Evolutionary conservation across 2,329 filamentous ascomycete genomes (phyloP).

Genomic region (Apiospora rasikravindrae): DNA sequence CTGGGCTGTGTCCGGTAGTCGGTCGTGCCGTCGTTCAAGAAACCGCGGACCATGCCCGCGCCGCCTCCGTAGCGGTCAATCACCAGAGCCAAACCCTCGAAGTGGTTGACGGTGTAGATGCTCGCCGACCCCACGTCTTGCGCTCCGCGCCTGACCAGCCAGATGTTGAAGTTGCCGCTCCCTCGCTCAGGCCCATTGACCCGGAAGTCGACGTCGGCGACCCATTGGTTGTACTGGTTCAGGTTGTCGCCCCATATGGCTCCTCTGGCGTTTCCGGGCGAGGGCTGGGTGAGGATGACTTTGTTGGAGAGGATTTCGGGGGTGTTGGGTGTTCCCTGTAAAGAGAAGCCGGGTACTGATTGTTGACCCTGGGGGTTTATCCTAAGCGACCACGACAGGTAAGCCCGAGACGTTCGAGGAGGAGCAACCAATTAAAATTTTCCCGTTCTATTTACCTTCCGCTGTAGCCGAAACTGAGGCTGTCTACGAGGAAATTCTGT

Average conservation of each 20-base stretch:
- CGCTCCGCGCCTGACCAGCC: conserved; percentile 78
- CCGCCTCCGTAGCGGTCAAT: conserved; percentile 81
- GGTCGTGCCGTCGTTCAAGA: conserved; percentile 87
- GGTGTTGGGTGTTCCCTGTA: conserved; percentile 58
- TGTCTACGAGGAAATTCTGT: conserved; percentile 72
- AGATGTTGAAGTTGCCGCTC: conserved; percentile 90
- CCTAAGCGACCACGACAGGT: conserved; percentile 27
- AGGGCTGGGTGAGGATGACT: conserved; percentile 86
- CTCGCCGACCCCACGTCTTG: conserved; percentile 71
- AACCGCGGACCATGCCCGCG: conserved; percentile 84
- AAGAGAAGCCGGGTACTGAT: conserved; percentile 58
- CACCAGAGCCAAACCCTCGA: conserved; percentile 89
- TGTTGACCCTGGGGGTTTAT: conserved; percentile 66
- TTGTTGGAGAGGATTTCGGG: conserved; percentile 83
- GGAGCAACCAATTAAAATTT: background rate
- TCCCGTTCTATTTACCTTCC: conserved; percentile 53
- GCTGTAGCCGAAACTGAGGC: conserved; percentile 78
- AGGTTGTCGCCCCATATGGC: conserved; percentile 77
- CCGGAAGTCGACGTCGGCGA: conserved; percentile 84
- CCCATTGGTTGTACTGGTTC: conserved; percentile 73
- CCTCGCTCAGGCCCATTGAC: conserved; percentile 84
- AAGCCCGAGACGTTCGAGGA: conserved; percentile 17
- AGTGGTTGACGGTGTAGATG: conserved; percentile 82
- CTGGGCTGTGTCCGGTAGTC: conserved; percentile 79
- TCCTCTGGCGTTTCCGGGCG: conserved; percentile 83